Conservation (phyloP, 2,329 filamentous ascomycete species). For the Cercospora citrullina region DNA sequence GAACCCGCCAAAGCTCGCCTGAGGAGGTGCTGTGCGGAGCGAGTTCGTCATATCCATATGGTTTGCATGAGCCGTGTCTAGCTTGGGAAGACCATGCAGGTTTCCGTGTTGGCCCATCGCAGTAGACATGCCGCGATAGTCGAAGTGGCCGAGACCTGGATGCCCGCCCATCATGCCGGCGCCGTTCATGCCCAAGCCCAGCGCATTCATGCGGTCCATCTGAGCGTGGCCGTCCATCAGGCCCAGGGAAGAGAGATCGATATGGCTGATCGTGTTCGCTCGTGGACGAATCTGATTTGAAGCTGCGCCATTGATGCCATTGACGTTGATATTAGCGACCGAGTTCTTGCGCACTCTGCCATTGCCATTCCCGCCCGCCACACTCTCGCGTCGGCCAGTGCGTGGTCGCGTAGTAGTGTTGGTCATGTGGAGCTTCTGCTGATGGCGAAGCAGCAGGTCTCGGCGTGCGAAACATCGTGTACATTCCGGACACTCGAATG, state of each 20-base stretch:
- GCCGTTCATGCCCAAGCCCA: constrained; percentile 27
- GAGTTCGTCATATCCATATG: constrained; percentile 61
- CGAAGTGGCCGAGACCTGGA: constrained; percentile 55
- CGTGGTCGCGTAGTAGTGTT: constrained; percentile 84
- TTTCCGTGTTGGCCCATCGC: constrained; percentile 66
- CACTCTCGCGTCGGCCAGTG: constrained; percentile 82
- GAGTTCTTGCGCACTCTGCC: constrained; percentile 90
- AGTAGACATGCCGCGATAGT: constrained; percentile 72
- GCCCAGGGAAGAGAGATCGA: constrained; percentile 74
- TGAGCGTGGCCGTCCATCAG: constrained; percentile 33
- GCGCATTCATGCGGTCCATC: constrained; percentile 33
- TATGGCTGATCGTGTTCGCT: constrained; percentile 94
- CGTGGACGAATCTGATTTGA: constrained; percentile 72
- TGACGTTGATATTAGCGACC: constrained; percentile 62
- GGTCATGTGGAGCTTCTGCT: constrained; percentile 97
- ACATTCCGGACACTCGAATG: constrained; percentile 95
- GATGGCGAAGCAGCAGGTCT: constrained; percentile 87
- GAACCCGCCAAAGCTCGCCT: constrained; percentile 67
- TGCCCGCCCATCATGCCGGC: constrained; percentile 61
- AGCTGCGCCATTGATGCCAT: constrained; percentile 51
- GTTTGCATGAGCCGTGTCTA: constrained; percentile 74
- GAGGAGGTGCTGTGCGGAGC: constrained; percentile 75
- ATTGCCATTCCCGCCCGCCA: constrained; percentile 66
- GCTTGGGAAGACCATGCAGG: constrained; percentile 70
- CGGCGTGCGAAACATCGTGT: constrained; percentile 90